Base-by-base conservation (phyloP, 441 rosid species). In the Euphorbia corollata region DNA sequence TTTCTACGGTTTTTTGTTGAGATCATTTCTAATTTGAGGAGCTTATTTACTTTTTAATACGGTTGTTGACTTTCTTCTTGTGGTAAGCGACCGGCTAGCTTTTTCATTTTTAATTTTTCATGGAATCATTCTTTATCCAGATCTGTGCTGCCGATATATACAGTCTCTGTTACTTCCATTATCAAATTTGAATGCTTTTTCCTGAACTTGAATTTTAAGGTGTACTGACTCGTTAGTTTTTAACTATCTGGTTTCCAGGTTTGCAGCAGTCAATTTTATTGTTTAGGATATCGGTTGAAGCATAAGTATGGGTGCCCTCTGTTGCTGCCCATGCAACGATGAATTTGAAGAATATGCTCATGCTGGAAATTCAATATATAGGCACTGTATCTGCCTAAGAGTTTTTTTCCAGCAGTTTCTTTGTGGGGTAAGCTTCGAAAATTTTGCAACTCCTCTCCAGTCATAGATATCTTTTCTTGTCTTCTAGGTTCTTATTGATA, bases 271-370 rank as follows among this genome's bases (percentile, higher is more conserved):
- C 50, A 13, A 55, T 48, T 41, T 51, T 8, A 55, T 48, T 34
- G 45, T 56, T 54, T 27, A 9, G 67, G 59, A 57, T 59, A 65
- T 68, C 27, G 64, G 67, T 55, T 19, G 19, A 36, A 67, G 61
- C 47, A 34, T 19, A 59, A 62, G 67, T 65, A 82, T 86, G 91
- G 82, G 86, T 68, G 80, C 80, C 27, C 70, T 81, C 57, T 84
- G 85, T 78, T 84, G 87, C 81, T 86, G 91, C 41, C 75, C 79
- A 0, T 68, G 85, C 30, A 63, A 69, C 16, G 86, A 83, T 71
- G 89, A 86, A 10, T 48, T 71, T 32, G 89, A 86, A 34, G 88
- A 81, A 67, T 76, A 74, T 71, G 62, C 79, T 32, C 69, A 71
- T 69, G 74, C 87, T 3, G 71, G 78, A 76, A 83, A 76, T 75